Conservation (phyloP, 768 basidiomycete genomes). For the Lactarius sp. region DNA sequence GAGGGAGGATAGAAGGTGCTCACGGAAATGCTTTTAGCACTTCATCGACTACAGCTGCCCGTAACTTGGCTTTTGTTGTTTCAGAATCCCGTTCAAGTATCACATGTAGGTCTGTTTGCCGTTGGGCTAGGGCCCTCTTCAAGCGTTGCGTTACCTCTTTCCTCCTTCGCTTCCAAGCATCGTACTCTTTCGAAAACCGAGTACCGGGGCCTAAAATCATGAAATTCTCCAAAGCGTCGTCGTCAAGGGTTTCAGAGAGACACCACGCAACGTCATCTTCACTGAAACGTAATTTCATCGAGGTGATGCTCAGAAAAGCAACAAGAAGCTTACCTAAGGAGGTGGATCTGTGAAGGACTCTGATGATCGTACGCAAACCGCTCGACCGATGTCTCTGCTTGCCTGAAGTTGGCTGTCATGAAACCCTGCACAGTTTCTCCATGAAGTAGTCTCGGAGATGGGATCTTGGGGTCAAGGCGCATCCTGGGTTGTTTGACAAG, state of each 20-base stretch:
- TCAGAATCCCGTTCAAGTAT: neutral
- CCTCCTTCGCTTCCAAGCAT: neutral
- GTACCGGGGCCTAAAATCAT: neutral
- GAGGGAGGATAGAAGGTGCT: neutral
- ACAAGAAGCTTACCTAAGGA: constrained; percentile 3
- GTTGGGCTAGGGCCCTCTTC: neutral
- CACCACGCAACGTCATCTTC: constrained; percentile 8
- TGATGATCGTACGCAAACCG: neutral
- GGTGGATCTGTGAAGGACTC: constrained; percentile 5
- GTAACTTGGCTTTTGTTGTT: neutral
- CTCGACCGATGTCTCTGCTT: neutral
- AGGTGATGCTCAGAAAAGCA: neutral
- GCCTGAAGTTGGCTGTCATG: neutral
- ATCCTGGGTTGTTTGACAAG: neutral
- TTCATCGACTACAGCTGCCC: neutral
- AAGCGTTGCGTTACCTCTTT: neutral
- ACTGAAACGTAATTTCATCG: neutral
- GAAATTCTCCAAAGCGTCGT: constrained; percentile 5
- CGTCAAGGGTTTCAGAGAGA: constrained; percentile 15
- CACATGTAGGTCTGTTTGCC: neutral
- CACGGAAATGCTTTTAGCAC: constrained; percentile 14
- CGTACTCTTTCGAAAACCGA: constrained; percentile 4
- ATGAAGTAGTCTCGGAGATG: neutral
- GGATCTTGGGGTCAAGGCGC: neutral
- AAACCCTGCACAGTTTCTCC: constrained; percentile 2